A percentile compares a stretch with the other conserved stretches of the same genome.
Evolutionary conservation across 2,329 filamentous ascomycete species (phyloP).

Genomic region (Coniochaeta sp.): DNA sequence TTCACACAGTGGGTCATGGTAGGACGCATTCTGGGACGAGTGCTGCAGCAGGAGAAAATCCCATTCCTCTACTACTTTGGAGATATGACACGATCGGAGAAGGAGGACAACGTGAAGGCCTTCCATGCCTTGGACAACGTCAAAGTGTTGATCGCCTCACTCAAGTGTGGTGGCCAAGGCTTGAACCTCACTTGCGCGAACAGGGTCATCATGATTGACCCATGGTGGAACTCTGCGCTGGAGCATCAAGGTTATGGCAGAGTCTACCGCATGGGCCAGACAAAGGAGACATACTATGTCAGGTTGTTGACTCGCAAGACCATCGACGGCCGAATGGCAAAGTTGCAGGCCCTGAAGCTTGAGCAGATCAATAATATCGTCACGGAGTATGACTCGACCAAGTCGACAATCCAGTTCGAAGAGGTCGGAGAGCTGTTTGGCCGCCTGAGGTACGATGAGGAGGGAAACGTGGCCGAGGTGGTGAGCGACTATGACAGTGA

Average conservation of each 20-base stretch:
- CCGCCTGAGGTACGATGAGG: not conserved
- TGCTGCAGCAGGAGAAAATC: constrained; percentile 22
- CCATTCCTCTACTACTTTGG: constrained; percentile 31
- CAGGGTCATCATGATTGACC: constrained; percentile 46
- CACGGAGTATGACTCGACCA: not conserved
- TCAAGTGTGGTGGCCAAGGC: constrained; percentile 27
- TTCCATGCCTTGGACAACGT: constrained; percentile 12
- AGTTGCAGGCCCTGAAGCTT: constrained; percentile 48
- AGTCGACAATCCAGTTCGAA: not conserved
- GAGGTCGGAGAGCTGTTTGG: not conserved
- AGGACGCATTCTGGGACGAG: constrained; percentile 25
- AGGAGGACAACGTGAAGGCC: constrained; percentile 7
- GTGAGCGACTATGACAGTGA: constrained; percentile 1
- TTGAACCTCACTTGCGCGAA: constrained; percentile 38
- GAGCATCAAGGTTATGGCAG: constrained; percentile 59
- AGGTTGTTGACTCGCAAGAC: constrained; percentile 47
- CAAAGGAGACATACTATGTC: constrained; percentile 49
- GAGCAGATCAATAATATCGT: not conserved
- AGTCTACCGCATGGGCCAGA: constrained; percentile 59
- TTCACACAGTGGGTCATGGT: constrained; percentile 27
- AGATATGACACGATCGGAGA: constrained; percentile 9
- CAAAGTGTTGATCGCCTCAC: constrained; percentile 27
- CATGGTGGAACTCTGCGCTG: constrained; percentile 54
- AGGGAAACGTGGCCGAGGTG: not conserved
- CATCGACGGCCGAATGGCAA: constrained; percentile 50